Conservation (phyloP, 208 protist species). For the Acanthamoeba divionensis region DNA sequence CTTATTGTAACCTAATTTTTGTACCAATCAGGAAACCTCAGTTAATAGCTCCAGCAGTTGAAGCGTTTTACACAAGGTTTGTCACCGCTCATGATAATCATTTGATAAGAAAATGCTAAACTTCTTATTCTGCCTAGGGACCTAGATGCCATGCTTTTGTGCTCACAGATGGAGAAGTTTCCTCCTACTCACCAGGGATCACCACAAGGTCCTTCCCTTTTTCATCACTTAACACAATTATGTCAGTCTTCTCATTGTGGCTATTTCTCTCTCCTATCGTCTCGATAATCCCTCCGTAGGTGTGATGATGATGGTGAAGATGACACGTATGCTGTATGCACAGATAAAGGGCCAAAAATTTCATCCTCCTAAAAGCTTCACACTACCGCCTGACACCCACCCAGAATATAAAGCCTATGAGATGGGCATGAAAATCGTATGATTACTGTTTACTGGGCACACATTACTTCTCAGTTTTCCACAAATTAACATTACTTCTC, state of each 20-base stretch:
- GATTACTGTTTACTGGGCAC: no score
- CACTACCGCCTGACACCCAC: not conserved
- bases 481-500: not conserved
- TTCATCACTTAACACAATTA: no score
- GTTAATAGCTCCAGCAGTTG: not conserved
- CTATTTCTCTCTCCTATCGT: not conserved
- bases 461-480: not conserved
- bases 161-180: constrained; percentile 15
- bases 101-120: no score
- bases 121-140: no score
- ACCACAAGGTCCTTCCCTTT: no score
- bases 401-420: not conserved
- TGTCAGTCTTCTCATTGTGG: not conserved
- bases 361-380: constrained; percentile 5
- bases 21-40: not conserved
- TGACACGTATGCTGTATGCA: not conserved
- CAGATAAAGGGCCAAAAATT: not conserved
- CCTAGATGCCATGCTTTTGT: constrained; percentile 40
- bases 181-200: no score
- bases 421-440: constrained; percentile 44
- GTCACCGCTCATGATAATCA: no score
- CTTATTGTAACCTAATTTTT: not conserved
- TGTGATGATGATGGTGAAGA: constrained; percentile 34
- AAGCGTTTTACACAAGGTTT: constrained; percentile 20
- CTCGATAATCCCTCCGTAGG: no score